phyloP scores from a whole-genome alignment of 768 basidiomycete genomes.

The Boletus sp. region DNA sequence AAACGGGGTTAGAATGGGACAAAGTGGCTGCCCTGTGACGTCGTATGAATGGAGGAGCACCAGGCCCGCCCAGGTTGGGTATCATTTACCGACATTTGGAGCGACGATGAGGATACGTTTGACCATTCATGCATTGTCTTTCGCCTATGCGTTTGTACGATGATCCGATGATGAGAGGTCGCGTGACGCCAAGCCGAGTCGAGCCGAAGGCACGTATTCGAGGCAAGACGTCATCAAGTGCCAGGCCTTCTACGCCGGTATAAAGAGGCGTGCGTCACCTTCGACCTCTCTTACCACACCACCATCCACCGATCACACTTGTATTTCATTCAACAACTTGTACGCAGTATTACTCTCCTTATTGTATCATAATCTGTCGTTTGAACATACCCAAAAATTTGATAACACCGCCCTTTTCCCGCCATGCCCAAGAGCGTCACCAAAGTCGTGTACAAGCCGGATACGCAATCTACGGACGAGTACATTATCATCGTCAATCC shows the following conservation, averaged over 20 bases:
- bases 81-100: background rate
- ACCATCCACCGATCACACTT: conserved; percentile 5
- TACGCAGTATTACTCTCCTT: conserved; percentile 3
- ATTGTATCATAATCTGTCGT: conserved; percentile 13
- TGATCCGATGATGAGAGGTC: conserved; percentile 16
- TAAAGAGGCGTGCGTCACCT: conserved; percentile 23
- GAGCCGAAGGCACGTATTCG: conserved; percentile 1
- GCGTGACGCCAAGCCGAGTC: conserved; percentile 28
- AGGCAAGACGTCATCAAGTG: conserved; percentile 23
- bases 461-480: conserved; percentile 68
- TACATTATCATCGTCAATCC: conserved; percentile 68
- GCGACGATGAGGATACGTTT: background rate
- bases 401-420: conserved; percentile 2
- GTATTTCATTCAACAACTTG: background rate
- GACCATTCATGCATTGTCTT: background rate
- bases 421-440: conserved; percentile 49
- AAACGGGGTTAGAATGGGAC: conserved; percentile 24
- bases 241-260: too few species aligned
- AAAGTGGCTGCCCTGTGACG: conserved; percentile 20
- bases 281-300: background rate
- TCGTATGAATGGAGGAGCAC: background rate
- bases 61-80: background rate
- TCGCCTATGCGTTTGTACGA: background rate
- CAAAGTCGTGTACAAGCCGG: conserved; percentile 81
- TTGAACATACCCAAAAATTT: conserved; percentile 10